Conservation (phyloP, 1,139 yeast genomes). For the Yamadazyma dendronema region DNA sequence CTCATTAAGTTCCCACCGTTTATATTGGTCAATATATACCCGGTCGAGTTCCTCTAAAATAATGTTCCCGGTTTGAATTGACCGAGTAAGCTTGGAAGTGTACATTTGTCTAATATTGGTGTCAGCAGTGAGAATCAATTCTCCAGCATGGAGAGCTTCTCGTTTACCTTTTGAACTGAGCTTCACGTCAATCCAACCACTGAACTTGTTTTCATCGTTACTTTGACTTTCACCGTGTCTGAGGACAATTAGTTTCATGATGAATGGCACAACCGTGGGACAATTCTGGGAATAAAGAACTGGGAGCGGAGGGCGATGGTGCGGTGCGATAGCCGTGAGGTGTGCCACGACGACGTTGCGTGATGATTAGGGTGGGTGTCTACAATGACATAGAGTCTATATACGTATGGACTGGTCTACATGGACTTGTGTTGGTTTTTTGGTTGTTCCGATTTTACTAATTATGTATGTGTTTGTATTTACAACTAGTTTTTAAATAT, state of each 20-base stretch:
- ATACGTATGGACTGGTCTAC: background rate
- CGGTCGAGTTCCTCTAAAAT: slow-evolving; percentile 48
- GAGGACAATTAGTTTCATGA: slow-evolving; percentile 44
- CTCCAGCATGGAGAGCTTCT: slow-evolving; percentile 64
- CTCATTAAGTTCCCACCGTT: slow-evolving; percentile 74
- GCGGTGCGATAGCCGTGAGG: no score
- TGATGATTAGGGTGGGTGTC: background rate
- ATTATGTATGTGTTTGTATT: no score
- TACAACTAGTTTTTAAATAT: no score
- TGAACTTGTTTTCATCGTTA: slow-evolving; percentile 67
- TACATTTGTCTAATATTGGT: slow-evolving; percentile 43
- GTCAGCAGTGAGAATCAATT: slow-evolving; percentile 34
- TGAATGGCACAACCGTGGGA: background rate
- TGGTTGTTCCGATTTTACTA: no score
- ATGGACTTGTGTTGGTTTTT: background rate
- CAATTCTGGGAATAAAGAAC: background rate
- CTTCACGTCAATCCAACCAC: slow-evolving; percentile 83
- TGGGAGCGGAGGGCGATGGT: no score
- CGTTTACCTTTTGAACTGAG: slow-evolving; percentile 57
- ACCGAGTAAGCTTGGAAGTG: slow-evolving; percentile 64
- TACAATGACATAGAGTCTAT: background rate
- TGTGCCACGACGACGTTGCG: no score
- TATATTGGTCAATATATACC: slow-evolving; percentile 47
- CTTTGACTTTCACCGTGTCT: slow-evolving; percentile 79
- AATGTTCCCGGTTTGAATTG: slow-evolving; percentile 64